A percentile compares a stretch with the other conserved stretches of the same genome.
These are phyloP conservation scores for Carallia pectinifolia DNA, from an alignment of 345 rosid species.

Conservation along the genomic window DNA sequence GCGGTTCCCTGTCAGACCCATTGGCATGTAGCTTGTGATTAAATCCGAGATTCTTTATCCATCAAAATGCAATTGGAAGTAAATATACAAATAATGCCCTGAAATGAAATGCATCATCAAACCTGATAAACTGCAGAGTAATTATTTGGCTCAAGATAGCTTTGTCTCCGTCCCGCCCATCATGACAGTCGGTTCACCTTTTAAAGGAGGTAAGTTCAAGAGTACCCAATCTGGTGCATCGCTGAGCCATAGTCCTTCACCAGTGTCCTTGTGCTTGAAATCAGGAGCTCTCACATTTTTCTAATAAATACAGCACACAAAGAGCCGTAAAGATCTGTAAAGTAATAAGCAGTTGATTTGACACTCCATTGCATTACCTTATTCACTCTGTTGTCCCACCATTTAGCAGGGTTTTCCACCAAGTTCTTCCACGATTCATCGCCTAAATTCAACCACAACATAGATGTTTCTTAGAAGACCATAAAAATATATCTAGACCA, in stretches of 20 bases:
- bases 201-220: constrained; percentile 50
- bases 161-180: not conserved
- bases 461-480: not conserved
- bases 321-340: not conserved
- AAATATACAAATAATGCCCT: not conserved
- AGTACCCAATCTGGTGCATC: constrained; percentile 66
- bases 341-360: not conserved
- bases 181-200: not conserved
- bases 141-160: constrained; percentile 1
- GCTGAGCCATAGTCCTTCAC: constrained; percentile 58
- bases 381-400: constrained; percentile 83
- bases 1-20: not conserved
- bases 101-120: not conserved
- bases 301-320: constrained; percentile 26
- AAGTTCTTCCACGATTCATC: constrained; percentile 71
- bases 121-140: not conserved
- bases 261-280: constrained; percentile 76
- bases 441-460: constrained; percentile 29
- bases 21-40: not conserved
- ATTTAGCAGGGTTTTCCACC: constrained; percentile 56
- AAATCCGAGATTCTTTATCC: not conserved
- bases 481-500: not conserved
- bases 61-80: not conserved
- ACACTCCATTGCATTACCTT: constrained; percentile 44
- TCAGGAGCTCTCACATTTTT: constrained; percentile 51